These are phyloP conservation scores for Talaromyces liani DNA, from an alignment of 495 filamentous ascomycete species.

Conservation along the genomic window DNA sequence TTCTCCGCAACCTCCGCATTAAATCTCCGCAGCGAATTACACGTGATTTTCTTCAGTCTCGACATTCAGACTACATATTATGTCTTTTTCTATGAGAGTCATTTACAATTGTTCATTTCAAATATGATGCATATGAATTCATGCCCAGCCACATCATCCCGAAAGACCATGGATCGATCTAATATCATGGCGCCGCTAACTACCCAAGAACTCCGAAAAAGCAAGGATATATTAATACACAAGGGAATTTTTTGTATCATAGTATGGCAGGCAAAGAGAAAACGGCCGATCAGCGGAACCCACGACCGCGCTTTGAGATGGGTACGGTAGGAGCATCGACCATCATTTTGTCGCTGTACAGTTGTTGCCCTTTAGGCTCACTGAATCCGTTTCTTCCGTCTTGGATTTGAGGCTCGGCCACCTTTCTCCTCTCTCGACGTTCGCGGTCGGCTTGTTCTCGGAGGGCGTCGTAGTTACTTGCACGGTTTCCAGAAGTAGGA, in stretches of 20 bases:
- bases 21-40: slow-evolving; percentile 1
- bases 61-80: not conserved
- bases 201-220: slow-evolving; percentile 24
- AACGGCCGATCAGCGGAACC: not conserved
- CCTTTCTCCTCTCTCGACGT: slow-evolving; percentile 30
- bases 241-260: not conserved
- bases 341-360: slow-evolving; percentile 41
- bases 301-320: slow-evolving; percentile 16
- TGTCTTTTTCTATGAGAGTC: too few relatives aligned
- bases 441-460: slow-evolving; percentile 42
- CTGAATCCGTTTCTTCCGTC: slow-evolving; percentile 57
- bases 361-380: slow-evolving; percentile 14
- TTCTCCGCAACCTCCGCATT: slow-evolving; percentile 10
- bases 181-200: not conserved
- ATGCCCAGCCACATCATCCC: not conserved
- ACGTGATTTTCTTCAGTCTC: slow-evolving; percentile 5
- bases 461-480: slow-evolving; percentile 28
- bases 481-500: slow-evolving; percentile 18
- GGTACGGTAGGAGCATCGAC: slow-evolving; percentile 27
- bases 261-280: not conserved
- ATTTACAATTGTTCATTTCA: too few relatives aligned
- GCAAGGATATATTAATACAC: not conserved
- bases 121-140: not conserved
- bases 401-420: slow-evolving; percentile 40
- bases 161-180: not conserved